A percentile compares a stretch with the other conserved stretches of the same genome.
phyloP scores from a whole-genome alignment of 208 protist genomes.

The Leishmania amazonensis region DNA sequence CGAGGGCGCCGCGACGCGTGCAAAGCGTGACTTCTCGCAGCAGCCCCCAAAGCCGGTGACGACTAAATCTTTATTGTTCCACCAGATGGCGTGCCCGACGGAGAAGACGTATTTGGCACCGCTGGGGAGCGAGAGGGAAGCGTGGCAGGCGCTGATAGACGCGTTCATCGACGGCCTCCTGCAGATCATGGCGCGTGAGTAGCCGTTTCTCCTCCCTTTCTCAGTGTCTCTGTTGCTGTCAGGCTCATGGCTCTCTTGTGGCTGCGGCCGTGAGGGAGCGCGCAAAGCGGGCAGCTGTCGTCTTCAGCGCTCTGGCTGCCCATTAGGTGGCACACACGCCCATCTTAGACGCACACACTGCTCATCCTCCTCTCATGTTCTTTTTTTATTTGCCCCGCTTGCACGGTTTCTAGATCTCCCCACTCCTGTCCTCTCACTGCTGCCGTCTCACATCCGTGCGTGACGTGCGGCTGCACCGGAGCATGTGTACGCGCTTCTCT shows the following conservation, averaged over 20 bases:
- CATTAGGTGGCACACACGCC: neutral
- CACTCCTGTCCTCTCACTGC: neutral
- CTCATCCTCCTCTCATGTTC: neutral
- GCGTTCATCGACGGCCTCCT: slow-evolving; percentile 28
- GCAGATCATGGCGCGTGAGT: slow-evolving; percentile 15
- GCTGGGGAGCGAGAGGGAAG: slow-evolving; percentile 24
- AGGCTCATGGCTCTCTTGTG: neutral
- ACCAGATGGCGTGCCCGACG: slow-evolving; percentile 7
- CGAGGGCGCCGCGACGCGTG: neutral
- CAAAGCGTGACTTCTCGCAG: neutral
- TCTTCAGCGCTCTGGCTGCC: neutral
- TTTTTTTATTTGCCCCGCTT: neutral
- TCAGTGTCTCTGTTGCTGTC: neutral
- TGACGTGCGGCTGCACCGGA: neutral
- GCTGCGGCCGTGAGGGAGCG: neutral
- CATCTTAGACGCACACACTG: neutral
- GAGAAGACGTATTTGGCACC: slow-evolving; percentile 25
- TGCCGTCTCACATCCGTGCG: neutral
- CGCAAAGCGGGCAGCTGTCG: neutral
- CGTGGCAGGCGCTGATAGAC: slow-evolving; percentile 30
- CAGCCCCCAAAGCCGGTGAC: neutral
- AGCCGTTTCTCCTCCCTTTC: neutral
- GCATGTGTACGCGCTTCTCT: neutral
- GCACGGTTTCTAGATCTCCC: neutral
- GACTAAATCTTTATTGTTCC: neutral